Evolutionary conservation across 2,329 filamentous ascomycete genomes (phyloP).

Genomic region (Metarhizium sp.): DNA sequence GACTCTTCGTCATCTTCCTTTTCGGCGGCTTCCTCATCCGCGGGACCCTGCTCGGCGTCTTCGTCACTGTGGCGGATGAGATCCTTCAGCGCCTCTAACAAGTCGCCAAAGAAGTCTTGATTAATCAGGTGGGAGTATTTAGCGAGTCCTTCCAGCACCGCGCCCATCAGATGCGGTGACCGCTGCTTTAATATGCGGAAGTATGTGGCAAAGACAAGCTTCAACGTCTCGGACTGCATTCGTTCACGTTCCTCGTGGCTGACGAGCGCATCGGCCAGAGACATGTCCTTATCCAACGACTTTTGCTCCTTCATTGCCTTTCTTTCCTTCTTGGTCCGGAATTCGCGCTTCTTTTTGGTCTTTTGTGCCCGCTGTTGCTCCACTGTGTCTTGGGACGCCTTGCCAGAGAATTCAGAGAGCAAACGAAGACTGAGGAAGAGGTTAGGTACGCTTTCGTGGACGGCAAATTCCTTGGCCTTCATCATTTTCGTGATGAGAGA

Average conservation of each 20-base stretch:
- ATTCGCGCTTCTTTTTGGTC: slow-evolving; percentile 64
- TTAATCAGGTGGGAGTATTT: slow-evolving; percentile 97
- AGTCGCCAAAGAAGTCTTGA: slow-evolving; percentile 95
- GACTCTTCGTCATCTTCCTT: slow-evolving; percentile 35
- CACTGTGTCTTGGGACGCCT: slow-evolving; percentile 68
- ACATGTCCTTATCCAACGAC: slow-evolving; percentile 84
- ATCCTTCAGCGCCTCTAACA: slow-evolving; percentile 89
- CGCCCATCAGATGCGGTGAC: slow-evolving; percentile 82
- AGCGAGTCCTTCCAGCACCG: slow-evolving; percentile 85
- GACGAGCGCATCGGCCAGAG: slow-evolving; percentile 81
- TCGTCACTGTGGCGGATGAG: slow-evolving; percentile 69
- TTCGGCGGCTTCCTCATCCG: slow-evolving; percentile 27
- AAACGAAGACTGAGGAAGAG: slow-evolving; percentile 84
- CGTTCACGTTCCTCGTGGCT: slow-evolving; percentile 86
- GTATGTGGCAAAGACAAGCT: slow-evolving; percentile 90
- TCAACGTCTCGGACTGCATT: slow-evolving; percentile 92
- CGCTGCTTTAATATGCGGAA: slow-evolving; percentile 87
- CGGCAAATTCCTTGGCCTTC: slow-evolving; percentile 71
- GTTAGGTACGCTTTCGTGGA: slow-evolving; percentile 81
- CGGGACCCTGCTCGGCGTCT: slow-evolving; percentile 35
- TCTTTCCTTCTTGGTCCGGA: slow-evolving; percentile 78
- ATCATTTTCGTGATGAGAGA: slow-evolving; percentile 88
- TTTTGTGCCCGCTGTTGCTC: slow-evolving; percentile 34
- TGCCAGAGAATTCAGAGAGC: slow-evolving; percentile 77
- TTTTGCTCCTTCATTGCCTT: slow-evolving; percentile 83